A percentile compares a stretch with the other conserved stretches of the same genome.
phyloP scores from a whole-genome alignment of 495 filamentous ascomycete species.

The Lophium mytilinum region DNA sequence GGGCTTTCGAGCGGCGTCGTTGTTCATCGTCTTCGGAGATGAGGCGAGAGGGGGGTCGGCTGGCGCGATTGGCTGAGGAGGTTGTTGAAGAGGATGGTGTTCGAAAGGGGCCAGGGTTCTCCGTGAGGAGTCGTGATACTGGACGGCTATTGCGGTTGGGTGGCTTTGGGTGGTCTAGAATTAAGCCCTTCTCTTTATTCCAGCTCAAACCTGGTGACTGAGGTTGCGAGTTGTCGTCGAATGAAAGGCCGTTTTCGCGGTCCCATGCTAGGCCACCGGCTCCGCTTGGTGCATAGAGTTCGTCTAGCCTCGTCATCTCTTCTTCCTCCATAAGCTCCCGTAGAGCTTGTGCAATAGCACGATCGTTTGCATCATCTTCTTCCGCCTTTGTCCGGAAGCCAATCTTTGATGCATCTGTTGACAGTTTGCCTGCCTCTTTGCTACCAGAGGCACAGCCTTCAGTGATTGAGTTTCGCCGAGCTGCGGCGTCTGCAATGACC shows the following conservation, averaged over 20 bases:
- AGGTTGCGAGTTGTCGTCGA: slow-evolving; percentile 39
- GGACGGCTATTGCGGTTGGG: neutral
- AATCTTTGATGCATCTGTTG: slow-evolving; percentile 58
- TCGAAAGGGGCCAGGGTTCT: neutral
- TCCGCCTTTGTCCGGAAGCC: slow-evolving; percentile 79
- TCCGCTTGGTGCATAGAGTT: slow-evolving; percentile 18
- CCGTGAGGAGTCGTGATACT: neutral
- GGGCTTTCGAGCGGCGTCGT: slow-evolving; percentile 1
- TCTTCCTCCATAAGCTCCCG: slow-evolving; percentile 82
- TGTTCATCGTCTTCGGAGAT: slow-evolving; percentile 27
- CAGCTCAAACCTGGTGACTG: slow-evolving; percentile 8
- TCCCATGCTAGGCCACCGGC: slow-evolving; percentile 32
- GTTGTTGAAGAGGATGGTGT: neutral
- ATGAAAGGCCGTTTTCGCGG: slow-evolving; percentile 49
- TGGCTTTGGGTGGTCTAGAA: slow-evolving; percentile 13
- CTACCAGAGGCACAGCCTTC: slow-evolving; percentile 63
- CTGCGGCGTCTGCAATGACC: slow-evolving; percentile 65
- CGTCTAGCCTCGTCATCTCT: slow-evolving; percentile 64
- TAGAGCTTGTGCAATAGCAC: slow-evolving; percentile 78
- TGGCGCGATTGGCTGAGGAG: slow-evolving; percentile 4
- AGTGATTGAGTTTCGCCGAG: slow-evolving; percentile 54
- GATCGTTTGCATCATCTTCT: slow-evolving; percentile 83
- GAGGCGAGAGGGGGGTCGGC: slow-evolving; percentile 21
- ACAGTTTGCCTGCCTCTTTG: slow-evolving; percentile 51
- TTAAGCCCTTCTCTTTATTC: neutral